Conservation (phyloP, 1,284 basidiomycete species). For the Heterobasidion annosum region DNA sequence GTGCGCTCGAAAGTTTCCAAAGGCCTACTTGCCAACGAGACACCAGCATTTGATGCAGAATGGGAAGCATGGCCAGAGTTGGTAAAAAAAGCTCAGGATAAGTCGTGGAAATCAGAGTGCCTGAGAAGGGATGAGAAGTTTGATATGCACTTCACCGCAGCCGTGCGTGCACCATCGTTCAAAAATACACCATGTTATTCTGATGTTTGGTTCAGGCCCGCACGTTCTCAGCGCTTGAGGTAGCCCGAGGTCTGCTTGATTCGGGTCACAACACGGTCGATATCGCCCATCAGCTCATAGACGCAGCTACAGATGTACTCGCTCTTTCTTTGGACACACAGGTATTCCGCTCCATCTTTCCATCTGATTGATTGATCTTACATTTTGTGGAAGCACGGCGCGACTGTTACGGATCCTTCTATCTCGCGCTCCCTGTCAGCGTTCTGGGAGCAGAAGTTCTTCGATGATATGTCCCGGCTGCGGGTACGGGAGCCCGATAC, state of each 20-base stretch:
- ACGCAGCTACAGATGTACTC: conserved; percentile 70
- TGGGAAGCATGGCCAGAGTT: conserved; percentile 46
- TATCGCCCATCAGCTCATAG: conserved; percentile 56
- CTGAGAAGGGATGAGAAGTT: conserved; percentile 84
- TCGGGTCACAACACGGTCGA: conserved; percentile 31
- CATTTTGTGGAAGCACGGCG: conserved; percentile 47
- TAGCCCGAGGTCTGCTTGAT: conserved; percentile 30
- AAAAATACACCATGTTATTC: conserved; percentile 11
- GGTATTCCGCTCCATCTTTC: conserved; percentile 28
- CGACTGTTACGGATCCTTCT: conserved; percentile 79
- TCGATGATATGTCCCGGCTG: conserved; percentile 87
- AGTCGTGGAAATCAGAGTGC: conserved; percentile 63
- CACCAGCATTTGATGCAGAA: conserved; percentile 38
- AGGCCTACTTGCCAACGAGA: conserved; percentile 41
- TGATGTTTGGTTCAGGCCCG: conserved; percentile 32
- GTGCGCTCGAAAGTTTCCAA: conserved; percentile 52
- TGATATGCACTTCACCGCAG: conserved; percentile 73
- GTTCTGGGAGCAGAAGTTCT: conserved; percentile 89
- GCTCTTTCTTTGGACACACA: conserved; percentile 69
- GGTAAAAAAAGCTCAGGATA: conserved; percentile 35
- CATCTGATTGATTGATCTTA: conserved; percentile 3
- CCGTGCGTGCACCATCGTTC: conserved; percentile 38
- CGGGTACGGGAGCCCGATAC: conserved; percentile 85
- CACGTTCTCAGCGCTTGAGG: conserved; percentile 40
- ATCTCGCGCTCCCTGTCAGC: conserved; percentile 82